Percentiles rank a stretch among this genome's conserved stretches.
Conservation (phyloP, 768 basidiomycete species). For the Rhizopogon roseolus region DNA sequence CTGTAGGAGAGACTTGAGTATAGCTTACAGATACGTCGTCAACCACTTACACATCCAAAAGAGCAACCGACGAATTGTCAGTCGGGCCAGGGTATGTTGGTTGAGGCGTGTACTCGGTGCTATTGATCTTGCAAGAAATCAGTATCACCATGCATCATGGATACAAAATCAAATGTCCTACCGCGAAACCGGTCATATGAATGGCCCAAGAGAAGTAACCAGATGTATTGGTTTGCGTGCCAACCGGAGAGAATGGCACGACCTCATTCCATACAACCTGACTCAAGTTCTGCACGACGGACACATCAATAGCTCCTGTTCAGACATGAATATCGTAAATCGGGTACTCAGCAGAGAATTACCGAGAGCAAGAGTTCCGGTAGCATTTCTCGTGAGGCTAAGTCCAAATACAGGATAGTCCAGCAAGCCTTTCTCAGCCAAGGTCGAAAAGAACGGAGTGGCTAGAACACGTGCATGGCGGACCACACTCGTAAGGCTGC, state of each 20-base stretch:
- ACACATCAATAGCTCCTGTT: slow-evolving; percentile 70
- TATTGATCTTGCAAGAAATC: slow-evolving; percentile 45
- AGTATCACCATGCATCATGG: background rate
- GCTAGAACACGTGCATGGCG: slow-evolving; percentile 32
- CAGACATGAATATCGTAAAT: background rate
- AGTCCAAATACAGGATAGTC: slow-evolving; percentile 78
- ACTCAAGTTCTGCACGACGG: slow-evolving; percentile 56
- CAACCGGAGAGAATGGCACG: slow-evolving; percentile 66
- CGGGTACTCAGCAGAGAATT: background rate
- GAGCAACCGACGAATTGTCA: slow-evolving; percentile 54
- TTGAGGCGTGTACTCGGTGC: slow-evolving; percentile 42
- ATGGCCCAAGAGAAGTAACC: slow-evolving; percentile 79
- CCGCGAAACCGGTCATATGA: slow-evolving; percentile 50
- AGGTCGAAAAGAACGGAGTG: slow-evolving; percentile 59
- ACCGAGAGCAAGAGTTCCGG: slow-evolving; percentile 67
- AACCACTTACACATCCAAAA: slow-evolving; percentile 64
- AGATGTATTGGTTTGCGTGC: slow-evolving; percentile 49
- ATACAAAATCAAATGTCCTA: slow-evolving; percentile 23
- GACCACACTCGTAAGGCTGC: background rate
- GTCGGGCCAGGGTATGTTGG: slow-evolving; percentile 62
- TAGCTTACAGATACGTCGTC: background rate
- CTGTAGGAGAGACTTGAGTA: slow-evolving; percentile 29
- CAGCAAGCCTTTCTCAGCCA: slow-evolving; percentile 59
- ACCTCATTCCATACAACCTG: slow-evolving; percentile 72
- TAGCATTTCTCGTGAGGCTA: slow-evolving; percentile 52